These are phyloP conservation scores for Cercospora sp. DNA, from an alignment of 2,329 filamentous ascomycete genomes.

Conservation along the genomic window DNA sequence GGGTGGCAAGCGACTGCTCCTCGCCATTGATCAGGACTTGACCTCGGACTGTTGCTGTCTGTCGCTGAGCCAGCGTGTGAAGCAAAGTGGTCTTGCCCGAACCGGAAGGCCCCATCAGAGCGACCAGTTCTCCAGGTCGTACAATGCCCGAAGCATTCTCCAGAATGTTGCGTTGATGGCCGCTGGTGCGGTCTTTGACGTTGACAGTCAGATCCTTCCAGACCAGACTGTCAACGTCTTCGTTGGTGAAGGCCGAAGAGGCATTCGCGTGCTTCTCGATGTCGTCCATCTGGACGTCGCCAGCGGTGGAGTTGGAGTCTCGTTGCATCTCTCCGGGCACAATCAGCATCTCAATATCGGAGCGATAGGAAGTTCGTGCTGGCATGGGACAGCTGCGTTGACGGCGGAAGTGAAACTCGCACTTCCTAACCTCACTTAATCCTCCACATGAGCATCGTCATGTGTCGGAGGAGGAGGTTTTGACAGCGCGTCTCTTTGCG, in stretches of 20 bases:
- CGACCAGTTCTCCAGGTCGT: constrained; percentile 66
- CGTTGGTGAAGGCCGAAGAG: constrained; percentile 52
- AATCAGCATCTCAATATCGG: constrained; percentile 29
- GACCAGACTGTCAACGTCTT: constrained; percentile 58
- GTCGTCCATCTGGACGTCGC: constrained; percentile 19
- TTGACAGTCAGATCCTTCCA: constrained; percentile 67
- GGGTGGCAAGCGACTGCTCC: constrained; percentile 23
- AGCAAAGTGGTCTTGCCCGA: constrained; percentile 79
- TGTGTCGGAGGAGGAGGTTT: constrained; percentile 8
- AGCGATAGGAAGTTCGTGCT: constrained; percentile 20
- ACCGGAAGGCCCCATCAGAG: constrained; percentile 71
- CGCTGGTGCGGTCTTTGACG: constrained; percentile 66
- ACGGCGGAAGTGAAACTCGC: constrained; percentile 7
- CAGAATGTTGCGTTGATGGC: constrained; percentile 49
- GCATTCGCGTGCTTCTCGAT: constrained; percentile 23
- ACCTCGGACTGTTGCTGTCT: constrained; percentile 51
- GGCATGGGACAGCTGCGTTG: constrained; percentile 17
- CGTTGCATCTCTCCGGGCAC: constrained; percentile 19
- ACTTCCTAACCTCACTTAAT: constrained; percentile 2
- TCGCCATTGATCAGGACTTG: constrained; percentile 62
- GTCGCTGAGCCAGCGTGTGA: constrained; percentile 69
- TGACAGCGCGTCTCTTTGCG: background rate
- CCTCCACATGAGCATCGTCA: constrained; percentile 10
- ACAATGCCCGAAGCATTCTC: constrained; percentile 24
- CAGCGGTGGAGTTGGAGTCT: constrained; percentile 14